Percentiles rank a stretch among this genome's conserved stretches.
phyloP scores from a whole-genome alignment of 2,329 filamentous ascomycete species.

The Hymenoscyphus linearis region DNA sequence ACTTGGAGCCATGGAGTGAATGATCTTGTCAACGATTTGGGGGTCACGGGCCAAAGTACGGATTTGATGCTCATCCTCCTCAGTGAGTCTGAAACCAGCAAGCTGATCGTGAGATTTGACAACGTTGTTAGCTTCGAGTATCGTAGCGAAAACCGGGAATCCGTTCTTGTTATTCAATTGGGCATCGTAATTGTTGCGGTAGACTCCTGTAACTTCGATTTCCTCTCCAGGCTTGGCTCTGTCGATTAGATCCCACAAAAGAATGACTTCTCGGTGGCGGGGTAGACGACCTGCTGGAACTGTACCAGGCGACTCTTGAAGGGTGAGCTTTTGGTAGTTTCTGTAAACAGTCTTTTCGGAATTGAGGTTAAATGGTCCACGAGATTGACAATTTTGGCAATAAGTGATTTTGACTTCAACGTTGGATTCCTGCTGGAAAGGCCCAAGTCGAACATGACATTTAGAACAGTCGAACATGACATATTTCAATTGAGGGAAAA shows the following conservation, averaged over 20 bases:
- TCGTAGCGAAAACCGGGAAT: slow-evolving; percentile 96
- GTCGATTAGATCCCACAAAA: slow-evolving; percentile 96
- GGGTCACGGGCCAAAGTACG: slow-evolving; percentile 83
- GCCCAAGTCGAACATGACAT: slow-evolving; percentile 85
- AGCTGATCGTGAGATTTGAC: slow-evolving; percentile 97
- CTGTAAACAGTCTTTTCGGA: slow-evolving; percentile 97
- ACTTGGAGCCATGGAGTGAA: slow-evolving; percentile 89
- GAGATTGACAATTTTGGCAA: slow-evolving; percentile 93
- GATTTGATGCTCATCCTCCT: slow-evolving; percentile 90
- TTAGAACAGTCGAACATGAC: slow-evolving; percentile 97
- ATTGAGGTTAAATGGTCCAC: slow-evolving; percentile 91
- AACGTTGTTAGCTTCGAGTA: slow-evolving; percentile 94
- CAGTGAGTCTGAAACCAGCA: slow-evolving; percentile 89
- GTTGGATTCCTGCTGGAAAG: slow-evolving; percentile 96
- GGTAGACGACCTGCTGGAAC: slow-evolving; percentile 93
- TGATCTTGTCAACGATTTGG: slow-evolving; percentile 85
- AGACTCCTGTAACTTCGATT: slow-evolving; percentile 93
- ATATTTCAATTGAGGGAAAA: slow-evolving; percentile 97
- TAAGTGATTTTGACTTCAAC: slow-evolving; percentile 94
- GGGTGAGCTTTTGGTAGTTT: slow-evolving; percentile 95
- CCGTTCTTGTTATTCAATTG: slow-evolving; percentile 98
- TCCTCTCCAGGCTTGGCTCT: slow-evolving; percentile 96
- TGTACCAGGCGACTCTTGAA: slow-evolving; percentile 95
- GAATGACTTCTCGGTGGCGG: slow-evolving; percentile 86
- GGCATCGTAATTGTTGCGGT: slow-evolving; percentile 97